Percentiles rank a stretch among this genome's conserved stretches.
These are phyloP conservation scores for Geotrichum australiense DNA, from an alignment of 1,139 yeast species.

Conservation along the genomic window DNA sequence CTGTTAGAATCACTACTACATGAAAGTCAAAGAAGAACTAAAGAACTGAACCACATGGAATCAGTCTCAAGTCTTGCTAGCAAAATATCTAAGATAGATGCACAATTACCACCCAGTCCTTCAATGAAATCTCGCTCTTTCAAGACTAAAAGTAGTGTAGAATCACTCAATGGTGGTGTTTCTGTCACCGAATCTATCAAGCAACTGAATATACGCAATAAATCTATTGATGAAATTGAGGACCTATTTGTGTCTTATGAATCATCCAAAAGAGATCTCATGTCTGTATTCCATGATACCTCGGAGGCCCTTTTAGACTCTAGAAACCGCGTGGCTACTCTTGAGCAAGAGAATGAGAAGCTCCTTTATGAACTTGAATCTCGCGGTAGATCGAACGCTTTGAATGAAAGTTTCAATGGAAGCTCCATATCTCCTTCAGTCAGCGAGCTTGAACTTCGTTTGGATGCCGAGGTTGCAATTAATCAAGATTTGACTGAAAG, in stretches of 20 bases:
- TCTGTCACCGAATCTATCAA: slow-evolving; percentile 19
- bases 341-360: slow-evolving; percentile 44
- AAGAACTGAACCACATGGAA: slow-evolving; percentile 24
- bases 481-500: slow-evolving; percentile 48
- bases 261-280: slow-evolving; percentile 40
- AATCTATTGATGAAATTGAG: slow-evolving; percentile 25
- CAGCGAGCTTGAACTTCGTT: slow-evolving; percentile 37
- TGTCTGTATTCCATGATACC: slow-evolving; percentile 50
- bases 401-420: slow-evolving; percentile 8
- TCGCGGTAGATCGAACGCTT: neutral
- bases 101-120: slow-evolving; percentile 20
- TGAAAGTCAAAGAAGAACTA: slow-evolving; percentile 26
- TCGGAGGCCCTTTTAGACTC: slow-evolving; percentile 45
- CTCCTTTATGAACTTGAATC: slow-evolving; percentile 43
- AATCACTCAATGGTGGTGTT: slow-evolving; percentile 3
- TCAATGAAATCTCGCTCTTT: slow-evolving; percentile 6
- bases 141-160: slow-evolving; percentile 9
- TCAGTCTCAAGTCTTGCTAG: slow-evolving; percentile 26
- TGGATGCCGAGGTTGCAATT: slow-evolving; percentile 48
- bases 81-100: slow-evolving; percentile 25
- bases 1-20: slow-evolving; percentile 29
- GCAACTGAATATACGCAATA: slow-evolving; percentile 22
- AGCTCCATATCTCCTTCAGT: slow-evolving; percentile 17
- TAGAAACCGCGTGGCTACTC: slow-evolving; percentile 42
- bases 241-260: slow-evolving; percentile 23